phyloP scores from a whole-genome alignment of 2,329 filamentous ascomycete genomes.

The Xylaria sp. region DNA sequence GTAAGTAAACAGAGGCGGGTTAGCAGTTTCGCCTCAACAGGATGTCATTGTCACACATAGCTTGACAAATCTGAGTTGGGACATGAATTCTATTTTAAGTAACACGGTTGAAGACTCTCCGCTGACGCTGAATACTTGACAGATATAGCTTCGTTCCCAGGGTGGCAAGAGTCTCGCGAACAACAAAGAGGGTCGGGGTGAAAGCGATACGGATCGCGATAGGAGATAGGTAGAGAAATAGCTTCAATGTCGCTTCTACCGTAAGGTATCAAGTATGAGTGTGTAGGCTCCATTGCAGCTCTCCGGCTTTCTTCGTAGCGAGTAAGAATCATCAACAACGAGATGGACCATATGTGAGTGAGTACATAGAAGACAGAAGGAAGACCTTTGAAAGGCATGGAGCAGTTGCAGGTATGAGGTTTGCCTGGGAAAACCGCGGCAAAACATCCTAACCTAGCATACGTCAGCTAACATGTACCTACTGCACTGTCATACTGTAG shows the following conservation, averaged over 20 bases:
- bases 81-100: neutral
- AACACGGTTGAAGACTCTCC: neutral
- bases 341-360: too few species aligned
- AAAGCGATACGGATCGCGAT: neutral
- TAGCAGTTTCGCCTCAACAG: conserved; percentile 6
- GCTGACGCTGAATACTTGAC: neutral
- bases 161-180: neutral
- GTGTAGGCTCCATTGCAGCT: neutral
- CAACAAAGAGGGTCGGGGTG: conserved; percentile 2
- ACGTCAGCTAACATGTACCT: too few species aligned
- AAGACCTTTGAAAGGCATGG: too few species aligned
- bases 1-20: conserved; percentile 3
- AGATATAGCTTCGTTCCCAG: neutral
- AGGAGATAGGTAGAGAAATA: neutral
- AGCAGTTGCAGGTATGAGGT: too few species aligned
- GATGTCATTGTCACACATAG: conserved; percentile 13
- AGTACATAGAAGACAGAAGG: too few species aligned
- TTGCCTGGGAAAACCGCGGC: too few species aligned
- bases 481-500: too few species aligned
- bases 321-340: neutral
- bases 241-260: neutral
- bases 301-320: too few species aligned
- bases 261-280: neutral
- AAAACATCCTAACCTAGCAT: too few species aligned
- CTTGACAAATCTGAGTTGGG: neutral